These are phyloP conservation scores for Ploettnerulaceae sp. DNA, from an alignment of 2,329 filamentous ascomycete species.

Conservation along the genomic window DNA sequence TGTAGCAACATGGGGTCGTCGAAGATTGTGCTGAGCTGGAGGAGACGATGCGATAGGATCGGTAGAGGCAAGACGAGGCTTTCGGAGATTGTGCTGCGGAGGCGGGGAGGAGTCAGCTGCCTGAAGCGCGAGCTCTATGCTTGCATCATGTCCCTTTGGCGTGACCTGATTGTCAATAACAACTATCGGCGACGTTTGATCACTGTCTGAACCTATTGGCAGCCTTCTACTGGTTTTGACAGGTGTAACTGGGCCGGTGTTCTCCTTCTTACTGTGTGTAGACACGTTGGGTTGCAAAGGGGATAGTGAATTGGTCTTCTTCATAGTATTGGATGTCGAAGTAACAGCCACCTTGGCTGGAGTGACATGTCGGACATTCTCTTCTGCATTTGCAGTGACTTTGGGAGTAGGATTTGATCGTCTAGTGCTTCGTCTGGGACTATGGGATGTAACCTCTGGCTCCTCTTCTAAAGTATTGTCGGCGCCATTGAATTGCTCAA, in stretches of 20 bases:
- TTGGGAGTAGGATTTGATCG: constrained; percentile 12
- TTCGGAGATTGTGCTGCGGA: constrained; percentile 7
- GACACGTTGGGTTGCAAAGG: neutral
- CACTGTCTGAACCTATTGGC: constrained; percentile 7
- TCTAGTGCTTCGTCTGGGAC: constrained; percentile 21
- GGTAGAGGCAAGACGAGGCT: neutral
- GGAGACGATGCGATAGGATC: no score
- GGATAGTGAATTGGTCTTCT: neutral
- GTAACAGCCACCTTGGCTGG: constrained; percentile 3
- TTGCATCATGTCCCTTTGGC: constrained; percentile 30
- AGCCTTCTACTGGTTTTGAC: constrained; percentile 2
- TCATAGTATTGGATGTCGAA: neutral
- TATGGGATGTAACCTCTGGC: constrained; percentile 7
- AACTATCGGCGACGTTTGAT: constrained; percentile 20
- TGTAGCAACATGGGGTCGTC: neutral
- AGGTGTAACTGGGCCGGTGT: constrained; percentile 12
- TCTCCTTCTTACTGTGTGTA: constrained; percentile 11
- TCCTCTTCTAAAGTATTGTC: neutral
- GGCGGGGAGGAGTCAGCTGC: constrained; percentile 1
- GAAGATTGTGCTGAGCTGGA: constrained; percentile 6
- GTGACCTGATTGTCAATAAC: constrained; percentile 21
- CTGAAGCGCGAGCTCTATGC: constrained; percentile 29
- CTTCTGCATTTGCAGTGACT: constrained; percentile 9
- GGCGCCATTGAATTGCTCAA: neutral
- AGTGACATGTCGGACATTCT: constrained; percentile 11